Percentiles rank a stretch among this genome's conserved stretches.
Evolutionary conservation across 768 basidiomycete species (phyloP).

Genomic region (Termitomyces sp.): DNA sequence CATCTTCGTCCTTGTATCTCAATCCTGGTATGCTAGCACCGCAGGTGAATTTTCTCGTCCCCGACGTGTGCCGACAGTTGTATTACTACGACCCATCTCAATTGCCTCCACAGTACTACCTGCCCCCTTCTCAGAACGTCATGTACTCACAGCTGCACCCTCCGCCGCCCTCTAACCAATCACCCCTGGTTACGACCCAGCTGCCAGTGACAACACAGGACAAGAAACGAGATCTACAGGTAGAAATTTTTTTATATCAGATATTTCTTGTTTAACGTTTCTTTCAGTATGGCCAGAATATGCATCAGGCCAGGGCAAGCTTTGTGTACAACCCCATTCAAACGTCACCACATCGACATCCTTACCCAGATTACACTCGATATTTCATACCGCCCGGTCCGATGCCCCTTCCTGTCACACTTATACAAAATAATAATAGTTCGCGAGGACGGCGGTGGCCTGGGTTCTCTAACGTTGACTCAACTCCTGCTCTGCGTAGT

Average conservation of each 20-base stretch:
- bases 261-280: constrained; percentile 8
- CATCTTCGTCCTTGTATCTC: constrained; percentile 32
- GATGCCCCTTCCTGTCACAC: constrained; percentile 29
- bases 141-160: constrained; percentile 45
- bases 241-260: constrained; percentile 14
- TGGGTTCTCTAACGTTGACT: constrained; percentile 30
- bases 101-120: constrained; percentile 57
- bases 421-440: constrained; percentile 29
- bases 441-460: constrained; percentile 36
- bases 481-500: constrained; percentile 47
- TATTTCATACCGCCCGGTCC: constrained; percentile 36
- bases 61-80: constrained; percentile 40
- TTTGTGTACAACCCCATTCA: constrained; percentile 37
- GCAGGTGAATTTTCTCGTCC: constrained; percentile 21
- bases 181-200: constrained; percentile 50
- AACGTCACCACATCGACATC: constrained; percentile 37
- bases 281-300: constrained; percentile 17
- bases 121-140: constrained; percentile 51
- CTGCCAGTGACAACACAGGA: constrained; percentile 38
- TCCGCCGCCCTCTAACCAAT: constrained; percentile 23
- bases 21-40: constrained; percentile 32
- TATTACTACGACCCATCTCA: constrained; percentile 53
- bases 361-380: constrained; percentile 50
- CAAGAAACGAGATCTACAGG: constrained; percentile 58
- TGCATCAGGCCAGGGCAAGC: constrained; percentile 37